These are phyloP conservation scores for Babesia bigemina DNA, from an alignment of 169 alveolate species.

Conservation along the genomic window DNA sequence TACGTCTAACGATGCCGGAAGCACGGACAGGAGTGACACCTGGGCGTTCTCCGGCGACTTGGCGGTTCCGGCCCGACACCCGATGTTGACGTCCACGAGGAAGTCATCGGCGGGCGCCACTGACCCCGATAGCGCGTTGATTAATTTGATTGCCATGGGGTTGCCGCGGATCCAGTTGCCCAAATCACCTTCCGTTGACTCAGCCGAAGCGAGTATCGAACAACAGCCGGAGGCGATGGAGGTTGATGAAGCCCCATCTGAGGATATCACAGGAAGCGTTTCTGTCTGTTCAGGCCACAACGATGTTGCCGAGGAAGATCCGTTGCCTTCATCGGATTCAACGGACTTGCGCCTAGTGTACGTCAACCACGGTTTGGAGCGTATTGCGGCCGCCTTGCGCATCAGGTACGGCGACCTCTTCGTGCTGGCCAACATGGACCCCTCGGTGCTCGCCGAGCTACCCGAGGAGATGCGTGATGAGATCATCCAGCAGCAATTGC, in stretches of 20 bases:
- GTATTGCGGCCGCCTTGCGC: constrained; percentile 50
- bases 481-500: constrained; percentile 57
- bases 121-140: background rate
- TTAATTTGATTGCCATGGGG: constrained; percentile 34
- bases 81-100: constrained; percentile 50
- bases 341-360: background rate
- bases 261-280: background rate
- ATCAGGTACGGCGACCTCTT: constrained; percentile 42
- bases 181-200: background rate
- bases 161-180: constrained; percentile 32
- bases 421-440: constrained; percentile 59
- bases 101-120: constrained; percentile 3
- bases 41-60: constrained; percentile 55
- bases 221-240: background rate
- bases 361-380: constrained; percentile 33
- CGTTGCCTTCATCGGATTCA: background rate
- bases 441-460: constrained; percentile 59
- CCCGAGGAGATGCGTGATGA: constrained; percentile 65
- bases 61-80: constrained; percentile 34
- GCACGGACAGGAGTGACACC: constrained; percentile 1
- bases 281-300: background rate
- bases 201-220: background rate
- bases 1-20: background rate
- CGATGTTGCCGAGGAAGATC: background rate
- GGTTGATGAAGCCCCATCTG: background rate